phyloP scores from a whole-genome alignment of 2,329 filamentous ascomycete genomes.

The Phyllosticta ampelicida region DNA sequence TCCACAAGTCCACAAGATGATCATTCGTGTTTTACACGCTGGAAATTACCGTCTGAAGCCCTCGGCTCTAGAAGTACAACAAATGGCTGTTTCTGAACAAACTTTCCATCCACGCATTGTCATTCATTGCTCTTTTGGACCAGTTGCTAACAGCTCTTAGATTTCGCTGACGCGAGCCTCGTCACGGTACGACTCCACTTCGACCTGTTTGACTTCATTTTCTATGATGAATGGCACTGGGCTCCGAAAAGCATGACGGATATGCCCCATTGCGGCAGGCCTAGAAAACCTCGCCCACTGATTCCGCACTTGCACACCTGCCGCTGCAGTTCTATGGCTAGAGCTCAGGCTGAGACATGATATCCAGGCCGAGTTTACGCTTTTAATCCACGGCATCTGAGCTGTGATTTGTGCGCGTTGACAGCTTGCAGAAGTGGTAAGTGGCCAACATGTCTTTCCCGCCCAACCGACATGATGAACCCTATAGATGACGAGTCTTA shows the following conservation, averaged over 20 bases:
- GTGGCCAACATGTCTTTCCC: constrained; percentile 15
- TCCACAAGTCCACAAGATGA: constrained; percentile 22
- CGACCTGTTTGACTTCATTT: constrained; percentile 13
- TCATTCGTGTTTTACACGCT: constrained; percentile 30
- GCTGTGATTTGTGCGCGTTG: too few species aligned
- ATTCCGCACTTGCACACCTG: constrained; percentile 29
- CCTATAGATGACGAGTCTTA: constrained; percentile 69
- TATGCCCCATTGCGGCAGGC: constrained; percentile 89
- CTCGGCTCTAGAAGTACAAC: constrained; percentile 27
- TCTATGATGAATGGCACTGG: constrained; percentile 92
- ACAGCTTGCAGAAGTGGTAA: constrained; percentile 5
- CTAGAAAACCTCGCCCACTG: constrained; percentile 99
- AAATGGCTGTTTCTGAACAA: constrained; percentile 33
- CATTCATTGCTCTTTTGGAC: not conserved
- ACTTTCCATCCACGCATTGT: constrained; percentile 1
- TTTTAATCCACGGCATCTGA: not conserved
- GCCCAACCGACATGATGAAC: constrained; percentile 34
- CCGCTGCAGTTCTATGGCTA: not conserved
- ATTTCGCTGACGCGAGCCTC: constrained; percentile 6
- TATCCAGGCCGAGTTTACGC: not conserved
- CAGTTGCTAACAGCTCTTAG: constrained; percentile 1
- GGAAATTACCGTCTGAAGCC: constrained; percentile 36
- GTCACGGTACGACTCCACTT: constrained; percentile 19
- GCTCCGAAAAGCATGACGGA: constrained; percentile 79
- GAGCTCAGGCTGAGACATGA: not conserved